Evolutionary conservation across 495 filamentous ascomycete species (phyloP).

Genomic region (Lasiosphaeria miniovina): DNA sequence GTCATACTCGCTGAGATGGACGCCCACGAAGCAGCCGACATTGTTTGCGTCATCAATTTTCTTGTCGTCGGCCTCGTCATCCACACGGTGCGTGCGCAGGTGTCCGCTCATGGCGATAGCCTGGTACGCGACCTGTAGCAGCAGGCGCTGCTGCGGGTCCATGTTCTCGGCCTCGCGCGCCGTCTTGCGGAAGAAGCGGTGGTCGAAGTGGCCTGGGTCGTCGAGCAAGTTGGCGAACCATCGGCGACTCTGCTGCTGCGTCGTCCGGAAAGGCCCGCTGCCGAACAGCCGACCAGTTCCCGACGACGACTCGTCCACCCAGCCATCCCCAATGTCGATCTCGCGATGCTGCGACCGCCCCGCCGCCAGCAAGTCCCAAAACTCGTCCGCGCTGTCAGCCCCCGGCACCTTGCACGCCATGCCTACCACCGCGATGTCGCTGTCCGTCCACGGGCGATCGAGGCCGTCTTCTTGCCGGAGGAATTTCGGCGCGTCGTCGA

Average conservation of each 20-base stretch:
- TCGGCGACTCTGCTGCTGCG: constrained; percentile 39
- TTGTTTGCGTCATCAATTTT: constrained; percentile 1
- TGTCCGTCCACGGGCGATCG: background rate
- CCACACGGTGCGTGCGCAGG: constrained; percentile 19
- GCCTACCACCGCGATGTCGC: constrained; percentile 37
- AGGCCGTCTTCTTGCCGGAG: background rate
- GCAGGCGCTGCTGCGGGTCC: constrained; percentile 75
- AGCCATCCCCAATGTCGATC: background rate
- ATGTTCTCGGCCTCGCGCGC: constrained; percentile 52
- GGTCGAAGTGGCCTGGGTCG: constrained; percentile 48
- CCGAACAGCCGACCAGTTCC: background rate
- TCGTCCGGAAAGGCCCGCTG: background rate
- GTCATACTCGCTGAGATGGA: constrained; percentile 30
- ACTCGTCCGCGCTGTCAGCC: constrained; percentile 17
- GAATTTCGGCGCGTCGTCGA: background rate
- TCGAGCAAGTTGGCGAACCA: constrained; percentile 28
- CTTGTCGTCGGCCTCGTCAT: constrained; percentile 20
- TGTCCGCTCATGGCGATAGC: constrained; percentile 65
- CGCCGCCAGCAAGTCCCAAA: constrained; percentile 3
- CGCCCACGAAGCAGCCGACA: constrained; percentile 25
- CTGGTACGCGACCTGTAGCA: constrained; percentile 73
- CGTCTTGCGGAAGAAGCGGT: constrained; percentile 55
- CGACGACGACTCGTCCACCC: no score
- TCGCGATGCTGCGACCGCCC: background rate
- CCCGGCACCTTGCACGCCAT: constrained; percentile 38